phyloP scores from a whole-genome alignment of 1,139 yeast species.

The Groenewaldozyma auringiensis region DNA sequence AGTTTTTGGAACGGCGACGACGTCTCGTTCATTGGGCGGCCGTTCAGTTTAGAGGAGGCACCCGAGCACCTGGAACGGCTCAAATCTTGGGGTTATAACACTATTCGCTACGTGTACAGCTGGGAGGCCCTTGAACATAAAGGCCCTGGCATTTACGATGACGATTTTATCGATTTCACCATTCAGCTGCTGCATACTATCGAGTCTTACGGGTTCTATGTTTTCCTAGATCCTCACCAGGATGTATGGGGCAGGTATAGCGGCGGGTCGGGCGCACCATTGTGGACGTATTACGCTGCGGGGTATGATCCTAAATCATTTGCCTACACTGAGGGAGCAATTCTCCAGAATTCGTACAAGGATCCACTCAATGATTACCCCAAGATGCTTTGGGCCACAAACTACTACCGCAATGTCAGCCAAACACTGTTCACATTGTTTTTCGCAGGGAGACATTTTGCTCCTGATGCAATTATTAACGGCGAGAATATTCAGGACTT shows the following conservation, averaged over 20 bases:
- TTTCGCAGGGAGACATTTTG: constrained; percentile 67
- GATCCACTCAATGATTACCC: constrained; percentile 46
- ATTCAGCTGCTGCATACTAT: constrained; percentile 53
- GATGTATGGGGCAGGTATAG: constrained; percentile 88
- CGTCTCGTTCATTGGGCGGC: constrained; percentile 75
- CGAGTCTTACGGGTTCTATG: constrained; percentile 60
- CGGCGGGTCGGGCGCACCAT: constrained; percentile 95
- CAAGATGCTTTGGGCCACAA: constrained; percentile 92
- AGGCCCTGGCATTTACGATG: constrained; percentile 83
- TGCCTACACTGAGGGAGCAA: constrained; percentile 60
- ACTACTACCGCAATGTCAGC: constrained; percentile 68
- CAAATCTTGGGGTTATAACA: constrained; percentile 75
- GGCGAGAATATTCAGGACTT: constrained; percentile 68
- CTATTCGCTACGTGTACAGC: constrained; percentile 66
- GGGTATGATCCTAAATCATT: constrained; percentile 77
- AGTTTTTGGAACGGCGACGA: constrained; percentile 61
- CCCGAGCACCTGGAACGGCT: constrained; percentile 59
- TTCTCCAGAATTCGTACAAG: constrained; percentile 50
- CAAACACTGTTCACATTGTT: constrained; percentile 81
- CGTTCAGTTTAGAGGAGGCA: constrained; percentile 70
- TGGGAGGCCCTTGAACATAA: constrained; percentile 92
- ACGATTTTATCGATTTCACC: constrained; percentile 65
- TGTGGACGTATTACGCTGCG: constrained; percentile 94
- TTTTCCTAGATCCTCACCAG: constrained; percentile 83
- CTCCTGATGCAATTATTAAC: constrained; percentile 57